Evolutionary conservation across 306 rosid genomes (phyloP), one percentile per base, ranked within the genome.

Genomic region (Rubus idaeus): DNA sequence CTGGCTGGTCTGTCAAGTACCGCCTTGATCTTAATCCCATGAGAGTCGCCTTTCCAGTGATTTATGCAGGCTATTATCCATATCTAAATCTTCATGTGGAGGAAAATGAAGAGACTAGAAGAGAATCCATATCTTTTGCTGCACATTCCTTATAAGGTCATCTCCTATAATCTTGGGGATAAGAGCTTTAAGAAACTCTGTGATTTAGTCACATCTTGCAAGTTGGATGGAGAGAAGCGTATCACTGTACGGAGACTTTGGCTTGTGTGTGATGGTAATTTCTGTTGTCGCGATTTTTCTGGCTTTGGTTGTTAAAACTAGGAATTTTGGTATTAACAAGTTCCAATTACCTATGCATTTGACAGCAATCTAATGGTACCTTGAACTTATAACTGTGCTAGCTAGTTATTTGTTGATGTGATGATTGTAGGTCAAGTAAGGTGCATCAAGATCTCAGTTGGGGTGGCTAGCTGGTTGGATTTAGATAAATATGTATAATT

Each of bases 1-100:
- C 78, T 23, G 51, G 70, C 4, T 76, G 81, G 84, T 81, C 62
- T 70, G 70, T 70, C 10, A 72, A 71, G 74, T 76, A 68, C 74
- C 62, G 11, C 16, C 74, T 71, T 30, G 55, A 76, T 71, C 69
- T 81, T 53, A 7, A 18, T 41, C 39, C 26, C 20, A 14, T 50
- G 3, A 6, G 23, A 4, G 9, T 21, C 20, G 14, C 18, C 0
- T 68, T 68, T 58, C 75, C 80, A 14, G 17, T 14, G 14, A 21
- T 56, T 40, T 5, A 8, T 16, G n/a, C n/a, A n/a, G n/a, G n/a
- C n/a, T n/a, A n/a, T n/a, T n/a, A n/a, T n/a, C n/a, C n/a, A 16
- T 69, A 21, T 47, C 45, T 23, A 5, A 23, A 16, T 75, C 35
- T 62, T 61, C 47, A 46, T 63, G 16, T 12, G n/a, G 17, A 46